Evolutionary conservation across 345 rosid genomes (phyloP).

Genomic region (Passiflora organensis): DNA sequence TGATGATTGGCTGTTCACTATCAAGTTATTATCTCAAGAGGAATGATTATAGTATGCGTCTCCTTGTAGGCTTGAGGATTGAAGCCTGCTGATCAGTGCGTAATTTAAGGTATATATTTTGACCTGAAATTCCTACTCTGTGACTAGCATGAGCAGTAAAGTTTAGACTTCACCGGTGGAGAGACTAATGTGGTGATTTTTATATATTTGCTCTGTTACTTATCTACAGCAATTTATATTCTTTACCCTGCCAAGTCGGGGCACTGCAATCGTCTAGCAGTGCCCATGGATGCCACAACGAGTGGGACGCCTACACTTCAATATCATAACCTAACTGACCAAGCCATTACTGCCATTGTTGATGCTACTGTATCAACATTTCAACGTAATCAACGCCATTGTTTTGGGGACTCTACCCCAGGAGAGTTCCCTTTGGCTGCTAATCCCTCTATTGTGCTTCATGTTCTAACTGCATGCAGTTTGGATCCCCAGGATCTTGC

Average conservation of each 20-base stretch:
- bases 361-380: constrained; percentile 45
- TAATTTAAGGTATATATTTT: constrained; percentile 30
- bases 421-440: constrained; percentile 99
- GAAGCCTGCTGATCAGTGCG: constrained; percentile 40
- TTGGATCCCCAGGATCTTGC: constrained; percentile 95
- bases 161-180: constrained; percentile 8
- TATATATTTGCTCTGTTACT: constrained; percentile 12
- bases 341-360: constrained; percentile 48
- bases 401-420: constrained; percentile 74
- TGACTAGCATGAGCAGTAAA: constrained; percentile 1
- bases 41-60: constrained; percentile 18
- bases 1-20: not conserved
- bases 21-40: constrained; percentile 7
- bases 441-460: constrained; percentile 85
- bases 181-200: constrained; percentile 16
- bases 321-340: constrained; percentile 69
- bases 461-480: constrained; percentile 79
- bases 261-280: constrained; percentile 59
- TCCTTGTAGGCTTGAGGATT: constrained; percentile 42
- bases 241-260: constrained; percentile 26
- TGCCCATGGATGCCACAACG: constrained; percentile 99
- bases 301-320: constrained; percentile 53
- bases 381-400: constrained; percentile 69
- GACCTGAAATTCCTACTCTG: constrained; percentile 1
- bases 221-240: constrained; percentile 27